phyloP scores from a whole-genome alignment of 2,329 filamentous ascomycete genomes.

The Monilinia laxa region DNA sequence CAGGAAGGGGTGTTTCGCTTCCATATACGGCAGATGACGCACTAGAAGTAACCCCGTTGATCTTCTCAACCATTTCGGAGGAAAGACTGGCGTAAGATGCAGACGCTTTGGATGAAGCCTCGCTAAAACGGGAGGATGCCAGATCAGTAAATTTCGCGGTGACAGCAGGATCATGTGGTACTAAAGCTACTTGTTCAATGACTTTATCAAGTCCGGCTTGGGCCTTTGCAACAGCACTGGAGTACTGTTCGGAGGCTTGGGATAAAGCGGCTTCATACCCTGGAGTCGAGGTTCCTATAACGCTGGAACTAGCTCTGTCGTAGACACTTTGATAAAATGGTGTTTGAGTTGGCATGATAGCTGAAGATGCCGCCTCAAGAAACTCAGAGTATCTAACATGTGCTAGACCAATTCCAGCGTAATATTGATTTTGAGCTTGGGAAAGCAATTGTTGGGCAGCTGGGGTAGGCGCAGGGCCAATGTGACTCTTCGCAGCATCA shows the following conservation, averaged over 20 bases:
- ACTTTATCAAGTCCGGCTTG: conserved; percentile 10
- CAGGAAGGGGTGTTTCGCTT: conserved; percentile 51
- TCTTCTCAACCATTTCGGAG: conserved; percentile 49
- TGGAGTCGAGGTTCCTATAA: conserved; percentile 34
- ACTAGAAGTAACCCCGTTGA: conserved; percentile 43
- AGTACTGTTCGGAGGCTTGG: conserved; percentile 31
- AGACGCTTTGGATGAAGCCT: conserved; percentile 47
- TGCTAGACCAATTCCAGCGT: conserved; percentile 74
- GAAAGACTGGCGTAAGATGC: conserved; percentile 54
- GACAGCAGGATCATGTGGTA: conserved; percentile 41
- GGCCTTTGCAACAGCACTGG: conserved; percentile 29
- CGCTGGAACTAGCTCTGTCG: conserved; percentile 29
- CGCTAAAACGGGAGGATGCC: conserved; percentile 47
- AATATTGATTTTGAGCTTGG: conserved; percentile 67
- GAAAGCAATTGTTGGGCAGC: conserved; percentile 55
- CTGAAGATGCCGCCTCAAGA: conserved; percentile 67
- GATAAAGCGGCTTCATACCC: conserved; percentile 32
- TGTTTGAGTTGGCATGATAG: conserved; percentile 61
- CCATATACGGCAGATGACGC: conserved; percentile 36
- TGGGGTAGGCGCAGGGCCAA: conserved; percentile 57
- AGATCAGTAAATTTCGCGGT: conserved; percentile 44
- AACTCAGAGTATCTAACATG: conserved; percentile 79
- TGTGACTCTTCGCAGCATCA: conserved; percentile 63
- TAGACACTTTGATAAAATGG: conserved; percentile 44
- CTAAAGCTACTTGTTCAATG: conserved; percentile 42